Base-by-base conservation (phyloP, 371 early-diverging fungal genomes). In the Lichtheimia ramosa region DNA sequence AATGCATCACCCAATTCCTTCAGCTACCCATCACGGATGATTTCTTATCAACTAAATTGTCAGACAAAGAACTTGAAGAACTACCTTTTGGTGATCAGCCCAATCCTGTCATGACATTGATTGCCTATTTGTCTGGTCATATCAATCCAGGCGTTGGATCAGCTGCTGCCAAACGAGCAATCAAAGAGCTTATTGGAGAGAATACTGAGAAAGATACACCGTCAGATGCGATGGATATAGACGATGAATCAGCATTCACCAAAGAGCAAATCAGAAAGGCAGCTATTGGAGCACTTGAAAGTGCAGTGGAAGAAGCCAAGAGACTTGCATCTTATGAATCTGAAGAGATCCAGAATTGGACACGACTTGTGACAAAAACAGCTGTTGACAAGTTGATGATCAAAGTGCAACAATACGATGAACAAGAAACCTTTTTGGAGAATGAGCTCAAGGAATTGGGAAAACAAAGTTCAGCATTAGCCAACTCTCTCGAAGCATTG, bases 1-100 rank as follows among this genome's bases (percentile, higher is more conserved):
- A 98, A 69, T 99, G 99, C 65, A 88, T 99, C 39, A 82, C 92
- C 24, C 90, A 95, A 48, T 99, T 99, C 70, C 69, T 99, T 42
- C 92, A 95, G 69, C 72, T 99, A 59, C 99, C 99, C 1, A 96
- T 99, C 51, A 92, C 90, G 61, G 80, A 80, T 55, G 68, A 60
- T 3, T 73, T 76, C 34, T 48, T 76, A 16, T 66, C 71, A 2
- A 66, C 70, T 1, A 56, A 63, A 20, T 40, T 71, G 25, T 52
- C 65, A 10, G 42, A 64, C 28, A 63, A 68, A 18, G 75, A 76
- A 43, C 48, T 66, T 16, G 64, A 73, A 12, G 68, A 73, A 34
- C 48, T 75, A 15, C 80, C 80, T 3, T 80, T 80, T 64, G 70
- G 65, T 13, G 60, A 66, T 20, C 52, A 61, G 12, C 53, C 69